Evolutionary conservation across 805 yeast species (phyloP).

Genomic region (Zygosaccharomyces gambellarensis): DNA sequence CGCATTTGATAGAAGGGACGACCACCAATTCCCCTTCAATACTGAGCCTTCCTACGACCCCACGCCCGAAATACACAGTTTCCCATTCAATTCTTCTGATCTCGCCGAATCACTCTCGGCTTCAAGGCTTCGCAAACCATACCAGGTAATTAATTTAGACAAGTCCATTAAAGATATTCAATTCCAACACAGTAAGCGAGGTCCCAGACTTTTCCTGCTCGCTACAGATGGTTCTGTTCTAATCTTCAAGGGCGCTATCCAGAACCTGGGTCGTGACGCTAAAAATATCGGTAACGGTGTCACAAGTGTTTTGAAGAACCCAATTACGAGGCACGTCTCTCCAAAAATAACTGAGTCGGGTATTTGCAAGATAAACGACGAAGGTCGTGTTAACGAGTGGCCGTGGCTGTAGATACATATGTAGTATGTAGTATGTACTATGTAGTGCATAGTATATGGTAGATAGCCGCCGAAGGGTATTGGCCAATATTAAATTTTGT

Average conservation of each 20-base stretch:
- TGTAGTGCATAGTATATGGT: background rate
- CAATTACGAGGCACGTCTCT: background rate
- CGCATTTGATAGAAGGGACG: constrained; percentile 7
- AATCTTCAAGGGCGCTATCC: background rate
- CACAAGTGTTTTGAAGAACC: background rate
- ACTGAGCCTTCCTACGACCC: background rate
- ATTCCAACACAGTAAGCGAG: constrained; percentile 12
- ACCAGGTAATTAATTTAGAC: constrained; percentile 11
- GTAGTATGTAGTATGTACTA: no score
- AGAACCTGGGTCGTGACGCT: background rate
- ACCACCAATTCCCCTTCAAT: background rate
- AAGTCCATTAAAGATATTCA: constrained; percentile 11
- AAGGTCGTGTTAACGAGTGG: background rate
- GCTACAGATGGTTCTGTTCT: constrained; percentile 15
- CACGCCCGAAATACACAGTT: background rate
- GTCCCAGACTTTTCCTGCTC: constrained; percentile 11
- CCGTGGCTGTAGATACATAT: background rate
- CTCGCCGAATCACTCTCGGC: background rate
- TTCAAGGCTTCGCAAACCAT: constrained; percentile 7
- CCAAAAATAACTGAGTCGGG: constrained; percentile 3
- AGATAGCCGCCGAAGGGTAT: background rate
- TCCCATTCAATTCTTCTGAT: background rate
- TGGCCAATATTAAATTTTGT: background rate
- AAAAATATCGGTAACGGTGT: background rate
- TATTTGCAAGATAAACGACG: background rate